Evolutionary conservation across 148 eudicot genomes (phyloP).

Genomic region (Oxyria digyna): DNA sequence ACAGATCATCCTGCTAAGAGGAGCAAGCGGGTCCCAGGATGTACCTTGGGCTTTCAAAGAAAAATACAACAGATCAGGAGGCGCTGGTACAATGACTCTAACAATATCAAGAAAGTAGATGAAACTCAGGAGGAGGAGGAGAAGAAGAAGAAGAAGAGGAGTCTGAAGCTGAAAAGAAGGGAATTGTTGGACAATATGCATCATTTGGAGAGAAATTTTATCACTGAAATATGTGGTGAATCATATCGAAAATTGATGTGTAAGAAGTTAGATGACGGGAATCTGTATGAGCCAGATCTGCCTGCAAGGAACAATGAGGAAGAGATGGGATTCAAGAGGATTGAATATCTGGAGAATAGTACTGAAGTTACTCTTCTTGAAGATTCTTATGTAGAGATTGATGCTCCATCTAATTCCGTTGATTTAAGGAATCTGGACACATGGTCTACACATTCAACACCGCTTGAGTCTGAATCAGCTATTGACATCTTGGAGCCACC

Average conservation of each 20-base stretch:
- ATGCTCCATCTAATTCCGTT: not conserved
- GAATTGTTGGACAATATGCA: slow-evolving; percentile 15
- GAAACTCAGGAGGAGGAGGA: slow-evolving; percentile 16
- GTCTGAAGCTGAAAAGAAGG: slow-evolving; percentile 11
- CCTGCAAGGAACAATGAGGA: slow-evolving; percentile 13
- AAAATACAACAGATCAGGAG: not conserved
- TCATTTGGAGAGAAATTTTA: slow-evolving; percentile 11
- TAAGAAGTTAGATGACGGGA: slow-evolving; percentile 14
- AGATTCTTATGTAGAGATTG: not conserved
- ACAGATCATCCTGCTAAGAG: not conserved
- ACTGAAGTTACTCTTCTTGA: not conserved
- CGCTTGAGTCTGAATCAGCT: not conserved
- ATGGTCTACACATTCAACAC: not conserved
- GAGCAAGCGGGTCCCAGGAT: not conserved
- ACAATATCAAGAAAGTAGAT: slow-evolving; percentile 1
- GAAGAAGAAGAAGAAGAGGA: slow-evolving; percentile 15
- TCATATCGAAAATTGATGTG: slow-evolving; percentile 9
- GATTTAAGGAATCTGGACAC: not conserved
- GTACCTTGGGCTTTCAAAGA: not conserved
- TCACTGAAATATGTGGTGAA: slow-evolving; percentile 8
- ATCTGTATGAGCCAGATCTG: slow-evolving; percentile 14
- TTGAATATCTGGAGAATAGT: not conserved
- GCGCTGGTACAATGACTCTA: not conserved
- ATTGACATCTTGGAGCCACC: not conserved
- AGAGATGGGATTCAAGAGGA: slow-evolving; percentile 10